phyloP scores from a whole-genome alignment of 2,329 filamentous ascomycete species.

The Teratosphaeriaceae sp. region DNA sequence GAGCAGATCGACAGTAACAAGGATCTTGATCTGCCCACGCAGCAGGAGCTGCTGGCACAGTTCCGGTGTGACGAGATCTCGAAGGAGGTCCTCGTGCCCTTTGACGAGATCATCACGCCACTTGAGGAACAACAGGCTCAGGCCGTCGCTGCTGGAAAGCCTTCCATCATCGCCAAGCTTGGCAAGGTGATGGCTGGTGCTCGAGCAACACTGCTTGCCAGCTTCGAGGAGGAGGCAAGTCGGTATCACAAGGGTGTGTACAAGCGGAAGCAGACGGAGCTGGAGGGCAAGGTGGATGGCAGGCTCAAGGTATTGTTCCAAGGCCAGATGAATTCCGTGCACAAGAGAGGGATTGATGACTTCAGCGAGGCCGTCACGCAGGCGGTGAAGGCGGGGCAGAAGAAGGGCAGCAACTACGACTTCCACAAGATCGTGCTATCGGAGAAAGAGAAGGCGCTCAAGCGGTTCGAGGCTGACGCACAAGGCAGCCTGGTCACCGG shows the following conservation, averaged over 20 bases:
- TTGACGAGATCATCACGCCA: conserved; percentile 74
- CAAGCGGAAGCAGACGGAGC: conserved; percentile 72
- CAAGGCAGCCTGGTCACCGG: conserved; percentile 68
- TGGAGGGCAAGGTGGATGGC: conserved; percentile 81
- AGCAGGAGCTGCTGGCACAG: conserved; percentile 93
- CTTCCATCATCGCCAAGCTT: conserved; percentile 65
- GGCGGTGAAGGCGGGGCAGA: conserved; percentile 87
- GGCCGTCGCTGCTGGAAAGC: conserved; percentile 63
- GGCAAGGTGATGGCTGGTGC: conserved; percentile 67
- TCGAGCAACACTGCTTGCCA: conserved; percentile 65
- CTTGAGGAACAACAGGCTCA: conserved; percentile 82
- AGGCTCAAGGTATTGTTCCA: conserved; percentile 82
- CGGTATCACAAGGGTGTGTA: conserved; percentile 97
- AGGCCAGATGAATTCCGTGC: conserved; percentile 79
- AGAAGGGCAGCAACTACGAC: conserved; percentile 83
- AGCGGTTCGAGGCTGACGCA: conserved; percentile 69
- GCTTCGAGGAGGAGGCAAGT: conserved; percentile 86
- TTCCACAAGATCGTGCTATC: conserved; percentile 88
- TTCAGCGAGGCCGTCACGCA: conserved; percentile 84
- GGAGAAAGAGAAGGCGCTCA: conserved; percentile 70
- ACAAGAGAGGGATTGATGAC: conserved; percentile 76
- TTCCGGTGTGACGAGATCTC: conserved; percentile 97
- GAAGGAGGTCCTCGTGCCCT: conserved; percentile 74
- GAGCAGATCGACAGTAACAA: conserved; percentile 99
- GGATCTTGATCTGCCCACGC: conserved; percentile 90